Evolutionary conservation across 1,284 basidiomycete species (phyloP), one percentile per base, ranked within the genome.

Genomic region (Irpex sp.): DNA sequence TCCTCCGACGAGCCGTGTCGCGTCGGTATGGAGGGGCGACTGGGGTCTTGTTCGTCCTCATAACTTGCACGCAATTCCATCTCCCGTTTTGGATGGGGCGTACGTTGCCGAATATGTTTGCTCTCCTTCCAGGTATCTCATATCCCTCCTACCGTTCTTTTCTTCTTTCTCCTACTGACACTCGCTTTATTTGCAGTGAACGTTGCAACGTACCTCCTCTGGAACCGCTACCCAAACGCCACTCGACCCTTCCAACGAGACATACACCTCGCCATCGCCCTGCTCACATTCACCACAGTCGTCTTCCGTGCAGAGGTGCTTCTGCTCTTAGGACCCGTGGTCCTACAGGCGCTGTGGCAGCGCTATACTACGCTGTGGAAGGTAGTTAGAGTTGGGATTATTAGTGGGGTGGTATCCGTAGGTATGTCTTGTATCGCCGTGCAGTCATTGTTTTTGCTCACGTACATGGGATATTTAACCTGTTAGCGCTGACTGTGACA

Each of bases 81-180:
- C 74, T 95, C 10, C 87, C 88, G 3, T 99, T 94, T 74, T 99
- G 94, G 88, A 90, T 93, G 75, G 87, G 94, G 3, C 79, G 96
- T 54, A 97, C 96, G 0, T 77, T 98, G 14, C 96, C 96, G 0
- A 99, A 99, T 73, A 96, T 95, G 84, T 86, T 95, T 64, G 94
- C 94, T 3, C 78, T 96, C 18, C 80, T 91, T 8, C 84, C 88
- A 58, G 88, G 93, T 95, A 65, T 58, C 82, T 7, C 39, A 45
- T 12, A 5, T 71, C 19, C 56, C 42, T 21, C 45, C 14, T n/a
- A 18, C 16, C 19, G 53, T 53, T 42, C 33, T 18, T 35, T 9
- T 45, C n/a, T 61, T 35, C 19, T 53, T 53, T 42, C 33, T 18
- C 36, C 10, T 45, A 18, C 61, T 37, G 19, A 48, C 9, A n/a